These are phyloP conservation scores for Aspergillus melleus DNA, from an alignment of 2,329 filamentous ascomycete species.

Conservation along the genomic window DNA sequence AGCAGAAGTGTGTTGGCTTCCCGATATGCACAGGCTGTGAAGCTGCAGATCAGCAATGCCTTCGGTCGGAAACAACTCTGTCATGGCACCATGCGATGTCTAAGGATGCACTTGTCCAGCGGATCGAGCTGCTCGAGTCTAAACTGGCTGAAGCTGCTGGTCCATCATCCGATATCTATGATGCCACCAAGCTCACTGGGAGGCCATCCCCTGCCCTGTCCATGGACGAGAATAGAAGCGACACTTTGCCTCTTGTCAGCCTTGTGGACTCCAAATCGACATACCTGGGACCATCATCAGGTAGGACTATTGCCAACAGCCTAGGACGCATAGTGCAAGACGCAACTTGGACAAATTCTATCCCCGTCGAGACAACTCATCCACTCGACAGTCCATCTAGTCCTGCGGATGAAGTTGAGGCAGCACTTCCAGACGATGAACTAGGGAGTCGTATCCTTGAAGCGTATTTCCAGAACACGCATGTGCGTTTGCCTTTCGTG, in stretches of 20 bases:
- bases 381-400: not conserved
- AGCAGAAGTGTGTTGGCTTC: conserved; percentile 25
- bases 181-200: no score
- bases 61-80: conserved; percentile 18
- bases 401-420: not conserved
- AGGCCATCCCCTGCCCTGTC: no score
- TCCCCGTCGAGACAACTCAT: conserved; percentile 11
- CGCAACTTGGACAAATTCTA: conserved; percentile 11
- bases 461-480: conserved; percentile 23
- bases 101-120: conserved; percentile 21
- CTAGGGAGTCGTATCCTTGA: conserved; percentile 15
- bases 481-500: conserved; percentile 21
- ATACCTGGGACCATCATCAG: conserved; percentile 22
- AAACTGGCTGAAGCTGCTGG: conserved; percentile 13
- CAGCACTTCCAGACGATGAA: conserved; percentile 13
- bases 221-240: no score
- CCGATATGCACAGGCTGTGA: conserved; percentile 23
- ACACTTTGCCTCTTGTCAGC: no score
- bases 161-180: not conserved
- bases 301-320: conserved; percentile 17
- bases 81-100: conserved; percentile 29
- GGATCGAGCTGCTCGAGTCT: conserved; percentile 22
- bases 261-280: not conserved
- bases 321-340: conserved; percentile 18
- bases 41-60: conserved; percentile 19